Conservation (phyloP, 352 stramenopile species). For the Phytophthora lateralis region DNA sequence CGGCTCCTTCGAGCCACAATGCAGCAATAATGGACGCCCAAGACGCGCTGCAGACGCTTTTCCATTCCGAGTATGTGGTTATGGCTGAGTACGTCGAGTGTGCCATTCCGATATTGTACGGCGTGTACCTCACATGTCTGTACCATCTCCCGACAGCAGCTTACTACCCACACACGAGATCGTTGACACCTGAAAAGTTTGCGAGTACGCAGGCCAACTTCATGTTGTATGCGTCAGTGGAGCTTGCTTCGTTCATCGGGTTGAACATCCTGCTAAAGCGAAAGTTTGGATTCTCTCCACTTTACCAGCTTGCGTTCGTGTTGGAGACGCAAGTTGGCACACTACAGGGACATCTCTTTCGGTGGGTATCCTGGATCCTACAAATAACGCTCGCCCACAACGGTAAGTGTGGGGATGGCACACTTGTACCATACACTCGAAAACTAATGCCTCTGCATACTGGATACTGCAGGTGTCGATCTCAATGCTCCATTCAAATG, state of each 20-base stretch:
- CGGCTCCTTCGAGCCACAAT: background rate
- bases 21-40: slow-evolving; percentile 3
- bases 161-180: slow-evolving; percentile 24
- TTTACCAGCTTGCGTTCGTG: slow-evolving; percentile 48
- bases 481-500: slow-evolving; percentile 8
- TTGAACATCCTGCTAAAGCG: slow-evolving; percentile 16
- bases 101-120: slow-evolving; percentile 37
- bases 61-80: slow-evolving; percentile 45
- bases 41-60: slow-evolving; percentile 37
- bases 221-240: slow-evolving; percentile 27
- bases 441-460: background rate
- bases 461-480: slow-evolving; percentile 1
- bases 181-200: slow-evolving; percentile 14
- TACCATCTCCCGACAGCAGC: slow-evolving; percentile 31
- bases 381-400: slow-evolving; percentile 34
- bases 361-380: slow-evolving; percentile 37
- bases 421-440: background rate
- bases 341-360: slow-evolving; percentile 32
- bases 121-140: slow-evolving; percentile 27
- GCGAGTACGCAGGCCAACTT: slow-evolving; percentile 14
- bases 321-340: slow-evolving; percentile 34
- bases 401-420: slow-evolving; percentile 14
- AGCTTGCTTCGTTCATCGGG: slow-evolving; percentile 24
- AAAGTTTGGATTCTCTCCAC: slow-evolving; percentile 29
- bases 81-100: slow-evolving; percentile 48